These are phyloP conservation scores for Cornus controversa DNA, from an alignment of 148 eudicot genomes.

Conservation along the genomic window DNA sequence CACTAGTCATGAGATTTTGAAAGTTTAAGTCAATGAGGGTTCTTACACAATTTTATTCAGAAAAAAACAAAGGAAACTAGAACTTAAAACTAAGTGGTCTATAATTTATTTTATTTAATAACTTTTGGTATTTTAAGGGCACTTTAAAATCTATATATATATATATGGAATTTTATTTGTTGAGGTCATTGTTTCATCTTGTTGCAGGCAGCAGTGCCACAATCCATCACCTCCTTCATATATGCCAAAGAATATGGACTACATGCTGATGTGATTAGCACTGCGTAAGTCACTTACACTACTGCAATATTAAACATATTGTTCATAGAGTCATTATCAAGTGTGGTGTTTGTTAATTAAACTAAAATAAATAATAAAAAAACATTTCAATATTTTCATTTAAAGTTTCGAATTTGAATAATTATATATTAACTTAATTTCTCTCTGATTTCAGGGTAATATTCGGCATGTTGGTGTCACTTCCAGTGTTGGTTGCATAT, in stretches of 20 bases:
- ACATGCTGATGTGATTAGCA: slow-evolving; percentile 83
- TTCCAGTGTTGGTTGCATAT: slow-evolving; percentile 69
- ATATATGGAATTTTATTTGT: neutral
- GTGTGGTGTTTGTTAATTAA: too few relatives aligned
- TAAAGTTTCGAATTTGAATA: neutral
- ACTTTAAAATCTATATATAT: neutral
- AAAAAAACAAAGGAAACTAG: too few relatives aligned
- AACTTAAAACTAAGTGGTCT: too few relatives aligned
- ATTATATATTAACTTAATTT: neutral
- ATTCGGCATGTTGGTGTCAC: slow-evolving; percentile 78
- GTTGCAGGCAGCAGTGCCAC: slow-evolving; percentile 83
- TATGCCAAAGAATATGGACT: slow-evolving; percentile 85
- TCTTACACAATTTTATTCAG: too few relatives aligned
- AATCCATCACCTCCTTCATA: slow-evolving; percentile 86
- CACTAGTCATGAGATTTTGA: too few relatives aligned
- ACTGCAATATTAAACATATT: neutral
- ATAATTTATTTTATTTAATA: too few relatives aligned
- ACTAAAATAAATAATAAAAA: neutral
- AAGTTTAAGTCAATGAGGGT: too few relatives aligned
- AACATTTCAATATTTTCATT: neutral
- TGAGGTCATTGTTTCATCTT: neutral
- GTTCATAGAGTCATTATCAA: too few relatives aligned
- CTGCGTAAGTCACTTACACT: slow-evolving; percentile 62
- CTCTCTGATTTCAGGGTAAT: slow-evolving; percentile 61
- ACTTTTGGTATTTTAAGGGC: too few relatives aligned